Percentiles rank a stretch among this genome's conserved stretches.
These are phyloP conservation scores for Talaromyces sp. DNA, from an alignment of 2,329 filamentous ascomycete genomes.

Conservation along the genomic window DNA sequence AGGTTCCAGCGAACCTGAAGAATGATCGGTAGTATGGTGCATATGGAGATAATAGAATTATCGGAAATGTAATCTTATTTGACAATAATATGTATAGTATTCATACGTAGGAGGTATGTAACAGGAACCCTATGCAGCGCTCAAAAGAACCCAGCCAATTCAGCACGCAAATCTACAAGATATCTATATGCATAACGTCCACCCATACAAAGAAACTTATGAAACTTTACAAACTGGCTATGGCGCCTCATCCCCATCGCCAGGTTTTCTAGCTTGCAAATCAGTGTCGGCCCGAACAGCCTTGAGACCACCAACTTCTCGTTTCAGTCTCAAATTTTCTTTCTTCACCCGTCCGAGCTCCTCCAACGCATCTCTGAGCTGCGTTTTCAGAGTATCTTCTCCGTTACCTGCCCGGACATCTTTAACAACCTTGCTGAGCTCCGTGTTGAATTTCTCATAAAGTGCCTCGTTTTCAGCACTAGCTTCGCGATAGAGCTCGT, in stretches of 20 bases:
- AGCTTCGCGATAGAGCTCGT: slow-evolving; percentile 81
- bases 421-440: slow-evolving; percentile 75
- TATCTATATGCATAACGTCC: slow-evolving; percentile 2
- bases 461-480: slow-evolving; percentile 88
- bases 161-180: not conserved
- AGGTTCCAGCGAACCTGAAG: not conserved
- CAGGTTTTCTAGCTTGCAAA: slow-evolving; percentile 19
- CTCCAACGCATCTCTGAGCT: slow-evolving; percentile 68
- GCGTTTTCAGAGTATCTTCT: slow-evolving; percentile 68
- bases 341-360: slow-evolving; percentile 73
- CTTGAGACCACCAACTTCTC: slow-evolving; percentile 70
- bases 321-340: slow-evolving; percentile 76
- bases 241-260: slow-evolving; percentile 18
- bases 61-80: not conserved
- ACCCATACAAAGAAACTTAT: not conserved
- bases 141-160: not conserved
- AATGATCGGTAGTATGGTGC: not conserved
- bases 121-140: not conserved
- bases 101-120: not conserved
- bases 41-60: not conserved
- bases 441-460: slow-evolving; percentile 88
- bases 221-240: not conserved
- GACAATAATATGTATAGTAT: not conserved
- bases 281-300: slow-evolving; percentile 37
- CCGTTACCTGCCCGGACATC: slow-evolving; percentile 71